phyloP scores from a whole-genome alignment of 2,329 filamentous ascomycete species.

The Boeremia exigua region DNA sequence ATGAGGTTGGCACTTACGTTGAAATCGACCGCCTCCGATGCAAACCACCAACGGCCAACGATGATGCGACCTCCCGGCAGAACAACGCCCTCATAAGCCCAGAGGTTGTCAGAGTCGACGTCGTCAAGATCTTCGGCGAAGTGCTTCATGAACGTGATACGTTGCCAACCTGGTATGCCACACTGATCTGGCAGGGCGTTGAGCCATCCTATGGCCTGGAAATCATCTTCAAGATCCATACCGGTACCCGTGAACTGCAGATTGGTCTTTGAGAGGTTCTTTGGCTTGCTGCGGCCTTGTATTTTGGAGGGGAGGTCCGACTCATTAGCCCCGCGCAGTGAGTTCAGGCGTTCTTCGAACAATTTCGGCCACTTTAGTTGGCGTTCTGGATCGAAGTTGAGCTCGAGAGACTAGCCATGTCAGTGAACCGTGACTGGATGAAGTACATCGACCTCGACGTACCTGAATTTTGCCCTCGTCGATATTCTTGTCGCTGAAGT shows the following conservation, averaged over 20 bases:
- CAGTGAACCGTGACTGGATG: constrained; percentile 4
- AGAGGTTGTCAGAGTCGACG: constrained; percentile 46
- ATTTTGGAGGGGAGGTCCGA: constrained; percentile 10
- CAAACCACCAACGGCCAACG: constrained; percentile 57
- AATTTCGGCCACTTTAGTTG: constrained; percentile 43
- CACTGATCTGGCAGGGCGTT: constrained; percentile 57
- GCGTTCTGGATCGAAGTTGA: constrained; percentile 37
- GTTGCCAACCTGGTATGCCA: constrained; percentile 59
- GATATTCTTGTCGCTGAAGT: constrained; percentile 41
- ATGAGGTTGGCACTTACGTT: constrained; percentile 21
- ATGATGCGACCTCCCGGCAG: constrained; percentile 56
- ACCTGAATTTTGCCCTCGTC: constrained; percentile 41
- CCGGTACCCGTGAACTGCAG: constrained; percentile 50
- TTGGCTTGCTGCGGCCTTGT: constrained; percentile 16
- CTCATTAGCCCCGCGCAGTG: constrained; percentile 34
- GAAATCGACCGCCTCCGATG: constrained; percentile 28
- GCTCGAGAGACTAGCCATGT: constrained; percentile 38
- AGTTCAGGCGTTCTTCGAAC: constrained; percentile 52
- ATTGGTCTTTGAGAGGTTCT: constrained; percentile 4
- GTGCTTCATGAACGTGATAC: constrained; percentile 62
- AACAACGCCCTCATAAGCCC: constrained; percentile 58
- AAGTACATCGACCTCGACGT: constrained; percentile 5
- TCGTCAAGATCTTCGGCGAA: constrained; percentile 43
- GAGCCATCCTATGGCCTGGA: constrained; percentile 54
- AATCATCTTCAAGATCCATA: constrained; percentile 44